Base-by-base conservation (phyloP, 2,329 filamentous ascomycete genomes). In the Pseudocercospora fijiensis region DNA sequence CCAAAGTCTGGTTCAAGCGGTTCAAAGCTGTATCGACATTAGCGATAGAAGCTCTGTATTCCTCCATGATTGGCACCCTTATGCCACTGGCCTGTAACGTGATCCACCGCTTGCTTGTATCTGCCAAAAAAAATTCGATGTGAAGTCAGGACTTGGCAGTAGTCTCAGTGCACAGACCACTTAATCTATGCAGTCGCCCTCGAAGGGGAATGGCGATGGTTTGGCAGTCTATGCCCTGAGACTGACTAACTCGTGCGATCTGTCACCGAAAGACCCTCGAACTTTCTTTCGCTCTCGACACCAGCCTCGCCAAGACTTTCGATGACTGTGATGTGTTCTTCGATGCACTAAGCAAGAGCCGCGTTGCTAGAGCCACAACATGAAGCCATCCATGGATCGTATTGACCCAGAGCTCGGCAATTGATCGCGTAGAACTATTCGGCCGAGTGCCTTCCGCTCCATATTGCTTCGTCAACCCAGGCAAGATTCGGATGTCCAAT, bases 1-100 rank as follows among this genome's bases (percentile, higher is more conserved):
- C 71, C 43, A 75, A 60, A 18, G 73, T 75, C 47, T 71, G 68
- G 47, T 74, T 75, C 52, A 75, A 66, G 4, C 73, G 64, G n/a
- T 63, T 66, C 58, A 75, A 61, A 16, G 73, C 73, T 24, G 67
- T 70, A 55, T 75, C 73, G 13, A 74, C 72, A 55, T 69, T 68
- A 37, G 71, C 65, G 9, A 74, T 68, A 3, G 72, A 71, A 26
- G 67, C 67, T 52, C 70, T 67, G 63, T 74, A 73, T 28, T 69
- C 58, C 27, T 75, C 72, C 70, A 75, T 75, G 47, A 20, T 67
- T 20, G 58, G 30, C 6, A 56, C 26, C 37, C 37, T 18, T 41
- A 41, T 41, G 16, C 37, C 37, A 16, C 37, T n/a, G 37, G 16
- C 37, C 16, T 41, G 37, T 41, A 41, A 41, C 51, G 51, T 61